Percentiles rank a stretch among this genome's conserved stretches.
phyloP scores from a whole-genome alignment of 2,329 filamentous ascomycete genomes.

The Diatrype stigma region DNA sequence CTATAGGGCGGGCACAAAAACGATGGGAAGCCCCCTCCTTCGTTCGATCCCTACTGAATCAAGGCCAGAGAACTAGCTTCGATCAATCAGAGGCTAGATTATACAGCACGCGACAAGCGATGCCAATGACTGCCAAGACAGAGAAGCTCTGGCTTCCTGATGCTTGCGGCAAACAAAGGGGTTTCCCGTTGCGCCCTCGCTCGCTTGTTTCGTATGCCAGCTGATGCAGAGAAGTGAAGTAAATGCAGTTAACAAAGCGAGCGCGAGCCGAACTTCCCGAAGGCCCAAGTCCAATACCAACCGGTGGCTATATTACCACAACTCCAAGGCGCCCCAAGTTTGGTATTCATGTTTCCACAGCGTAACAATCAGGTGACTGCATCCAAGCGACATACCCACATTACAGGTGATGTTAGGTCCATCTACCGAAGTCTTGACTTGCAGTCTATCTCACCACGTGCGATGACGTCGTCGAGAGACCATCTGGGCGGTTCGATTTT shows the following conservation, averaged over 20 bases:
- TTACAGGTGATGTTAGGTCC: conserved; percentile 5
- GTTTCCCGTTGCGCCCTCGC: conserved; percentile 14
- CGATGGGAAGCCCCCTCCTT: no score
- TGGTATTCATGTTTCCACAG: conserved; percentile 16
- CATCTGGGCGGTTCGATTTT: conserved; percentile 76
- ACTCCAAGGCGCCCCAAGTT: conserved; percentile 28
- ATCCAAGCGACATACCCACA: conserved; percentile 19
- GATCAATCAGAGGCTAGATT: neutral
- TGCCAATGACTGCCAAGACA: neutral
- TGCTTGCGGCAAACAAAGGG: conserved; percentile 11
- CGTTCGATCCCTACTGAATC: neutral
- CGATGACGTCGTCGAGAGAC: conserved; percentile 78
- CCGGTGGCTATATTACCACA: conserved; percentile 19
- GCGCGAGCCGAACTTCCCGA: conserved; percentile 16
- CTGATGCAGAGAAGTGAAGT: conserved; percentile 24
- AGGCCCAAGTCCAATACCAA: conserved; percentile 17
- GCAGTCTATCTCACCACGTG: conserved; percentile 68
- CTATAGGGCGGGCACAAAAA: no score
- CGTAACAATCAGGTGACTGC: conserved; percentile 21
- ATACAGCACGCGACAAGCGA: conserved; percentile 1
- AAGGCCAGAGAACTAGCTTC: neutral
- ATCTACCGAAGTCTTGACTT: conserved; percentile 65
- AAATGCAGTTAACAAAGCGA: conserved; percentile 20
- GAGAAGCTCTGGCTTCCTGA: conserved; percentile 15
- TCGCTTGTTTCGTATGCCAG: conserved; percentile 14